Base-by-base conservation (phyloP, 1,284 basidiomycete species). In the Pseudozyma tsukubaensis region DNA sequence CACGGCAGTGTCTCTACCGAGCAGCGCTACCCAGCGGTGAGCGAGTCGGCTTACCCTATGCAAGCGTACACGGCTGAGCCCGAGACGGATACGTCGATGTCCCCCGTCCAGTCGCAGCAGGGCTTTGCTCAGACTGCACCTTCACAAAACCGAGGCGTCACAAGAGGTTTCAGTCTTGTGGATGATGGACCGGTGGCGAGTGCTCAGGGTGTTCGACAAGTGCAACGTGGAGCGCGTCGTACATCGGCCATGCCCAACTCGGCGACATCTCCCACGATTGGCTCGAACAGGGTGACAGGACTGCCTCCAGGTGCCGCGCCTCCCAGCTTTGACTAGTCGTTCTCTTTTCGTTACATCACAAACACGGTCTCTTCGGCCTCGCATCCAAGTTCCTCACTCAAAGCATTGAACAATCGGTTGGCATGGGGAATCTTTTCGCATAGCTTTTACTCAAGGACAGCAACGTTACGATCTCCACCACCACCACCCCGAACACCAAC, bases 111-210 rank as follows among this genome's bases (percentile, higher is more conserved):
- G 3, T 44, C 57, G 36, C 52, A 63, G 37, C 60, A 39, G 39
- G 56, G 39, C 51, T 57, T 45, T 32, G 21, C 13, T 34, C 36
- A 57, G 35, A 40, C 58, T 1, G 49, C 55, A 18, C 32, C 49
- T 50, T 65, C 55, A 53, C 68, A 59, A 34, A 59, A 51, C 45
- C 61, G 75, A 39, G 60, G 69, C 18, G 21, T 50, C 43, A 63
- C 51, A 35, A 68, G 69, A 39, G 81, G 83, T 24, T 78, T 83
- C 67, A 79, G 75, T 45, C 59, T 84, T 34, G 79, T 82, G 21
- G 83, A 84, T 44, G 83, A 84, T 42, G 83, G 83, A 2, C 83
- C 83, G 47, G 80, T 83, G 18, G 77, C 80, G 1, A 65, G 58
- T 16, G 57, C 76, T 0, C 66, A 74, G 21, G 70, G 77, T 32